Base-by-base conservation (phyloP, 2,329 filamentous ascomycete species). In the Domatiomyces catenatus region DNA sequence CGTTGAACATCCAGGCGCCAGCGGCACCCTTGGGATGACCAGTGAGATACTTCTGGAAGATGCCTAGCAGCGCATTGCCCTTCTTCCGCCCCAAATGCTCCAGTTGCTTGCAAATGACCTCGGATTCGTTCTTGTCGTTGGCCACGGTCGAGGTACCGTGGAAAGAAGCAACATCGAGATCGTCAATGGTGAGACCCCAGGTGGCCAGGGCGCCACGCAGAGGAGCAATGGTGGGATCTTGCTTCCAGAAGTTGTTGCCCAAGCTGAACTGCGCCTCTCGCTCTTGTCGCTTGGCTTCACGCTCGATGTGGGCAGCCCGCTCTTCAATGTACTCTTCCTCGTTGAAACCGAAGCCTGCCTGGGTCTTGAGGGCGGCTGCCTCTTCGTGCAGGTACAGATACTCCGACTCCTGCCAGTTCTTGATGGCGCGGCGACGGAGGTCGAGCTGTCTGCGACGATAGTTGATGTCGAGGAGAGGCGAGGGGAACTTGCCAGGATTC, bases 1-100 rank as follows among this genome's bases (percentile, higher is more conserved):
- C 92, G 75, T 98, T 98, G 78, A 98, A 82, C 92, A 98, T 98
- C 89, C 92, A 98, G 47, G 90, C 92, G 75, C 92, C 92, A 54
- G 92, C 92, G 62, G 92, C 90, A 82, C 92, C 92, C 81, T 98
- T 98, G 63, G 92, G 92, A 67, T 98, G 92, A 69, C 92, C 92
- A 50, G 93, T 98, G 55, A 98, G 81, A 69, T 93, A 96, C 72
- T 98, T 98, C 72, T 98, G 92, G 84, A 96, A 98, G 67, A 98
- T 89, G 74, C 89, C 92, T 58, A 96, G 71, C 12, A 98, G 75
- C 28, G 92, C 89, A 64, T 98, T 98, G 63, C 93, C 92, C 81
- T 95, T 95, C 70, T 83, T 84, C 61, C 92, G 86, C 58, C 92
- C 92, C 49, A 98, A 82, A 66, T 98, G 93, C 61, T 83, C 82